These are phyloP conservation scores for Gillenia trifoliata DNA, from an alignment of 306 rosid genomes.

Conservation along the genomic window DNA sequence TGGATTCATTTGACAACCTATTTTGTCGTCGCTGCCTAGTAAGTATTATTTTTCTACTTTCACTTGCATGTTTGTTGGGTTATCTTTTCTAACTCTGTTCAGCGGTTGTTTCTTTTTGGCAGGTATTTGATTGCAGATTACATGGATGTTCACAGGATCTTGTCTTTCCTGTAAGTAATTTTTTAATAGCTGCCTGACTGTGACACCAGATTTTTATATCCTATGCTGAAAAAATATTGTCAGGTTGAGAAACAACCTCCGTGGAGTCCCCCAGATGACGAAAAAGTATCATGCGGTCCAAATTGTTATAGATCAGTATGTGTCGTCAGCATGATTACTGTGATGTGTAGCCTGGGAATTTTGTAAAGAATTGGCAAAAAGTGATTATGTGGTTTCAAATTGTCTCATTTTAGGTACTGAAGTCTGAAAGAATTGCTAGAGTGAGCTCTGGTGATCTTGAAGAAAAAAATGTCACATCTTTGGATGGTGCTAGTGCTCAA, in stretches of 20 bases:
- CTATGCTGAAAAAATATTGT: slow-evolving; percentile 24
- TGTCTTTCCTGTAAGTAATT: slow-evolving; percentile 78
- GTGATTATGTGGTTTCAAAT: slow-evolving; percentile 24
- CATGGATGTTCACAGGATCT: slow-evolving; percentile 99
- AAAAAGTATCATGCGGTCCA: slow-evolving; percentile 72
- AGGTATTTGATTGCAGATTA: slow-evolving; percentile 95
- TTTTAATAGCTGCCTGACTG: not conserved
- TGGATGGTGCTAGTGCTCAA: slow-evolving; percentile 40
- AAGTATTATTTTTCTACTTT: slow-evolving; percentile 26
- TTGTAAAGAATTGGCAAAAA: slow-evolving; percentile 3
- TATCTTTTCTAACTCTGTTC: not conserved
- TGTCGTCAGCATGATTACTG: slow-evolving; percentile 5
- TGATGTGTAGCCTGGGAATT: slow-evolving; percentile 7
- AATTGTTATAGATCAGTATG: slow-evolving; percentile 78
- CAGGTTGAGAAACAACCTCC: slow-evolving; percentile 88
- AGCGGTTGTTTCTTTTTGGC: slow-evolving; percentile 21
- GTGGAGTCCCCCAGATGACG: slow-evolving; percentile 61
- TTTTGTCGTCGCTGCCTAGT: slow-evolving; percentile 98
- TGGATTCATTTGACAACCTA: slow-evolving; percentile 95
- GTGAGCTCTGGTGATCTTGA: slow-evolving; percentile 50
- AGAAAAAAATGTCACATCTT: slow-evolving; percentile 47
- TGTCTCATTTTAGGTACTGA: slow-evolving; percentile 48
- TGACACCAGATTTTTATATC: slow-evolving; percentile 9
- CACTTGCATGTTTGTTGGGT: slow-evolving; percentile 8
- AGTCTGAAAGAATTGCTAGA: slow-evolving; percentile 49